Conservation (phyloP, 495 filamentous ascomycete genomes). For the Pyronema omphalodes region DNA sequence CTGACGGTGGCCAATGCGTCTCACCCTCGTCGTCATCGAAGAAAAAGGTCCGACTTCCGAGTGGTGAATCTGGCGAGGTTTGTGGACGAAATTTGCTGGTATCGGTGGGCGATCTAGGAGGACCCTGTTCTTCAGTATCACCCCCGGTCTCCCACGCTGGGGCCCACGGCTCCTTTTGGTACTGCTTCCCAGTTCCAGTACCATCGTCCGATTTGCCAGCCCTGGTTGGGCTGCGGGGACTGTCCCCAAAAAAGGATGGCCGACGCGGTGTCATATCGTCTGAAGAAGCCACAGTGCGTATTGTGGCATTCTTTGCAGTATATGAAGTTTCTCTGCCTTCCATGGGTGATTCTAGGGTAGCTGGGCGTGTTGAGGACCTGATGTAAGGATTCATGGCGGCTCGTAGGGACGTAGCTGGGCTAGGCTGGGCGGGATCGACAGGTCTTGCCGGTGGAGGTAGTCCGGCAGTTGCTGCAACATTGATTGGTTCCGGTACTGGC, state of each 20-base stretch:
- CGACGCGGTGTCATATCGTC: constrained; percentile 20
- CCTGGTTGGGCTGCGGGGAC: constrained; percentile 14
- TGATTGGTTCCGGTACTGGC: constrained; percentile 25
- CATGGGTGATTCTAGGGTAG: constrained; percentile 9
- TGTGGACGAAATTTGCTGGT: constrained; percentile 12
- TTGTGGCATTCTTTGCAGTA: constrained; percentile 16
- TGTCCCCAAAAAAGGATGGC: constrained; percentile 23
- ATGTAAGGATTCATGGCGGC: constrained; percentile 84
- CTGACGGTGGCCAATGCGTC: constrained; percentile 16
- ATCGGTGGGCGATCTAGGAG: background rate
- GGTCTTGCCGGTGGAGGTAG: constrained; percentile 25
- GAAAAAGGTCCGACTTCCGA: constrained; percentile 8
- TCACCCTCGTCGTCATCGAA: constrained; percentile 17
- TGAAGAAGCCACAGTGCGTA: constrained; percentile 22
- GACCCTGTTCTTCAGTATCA: background rate
- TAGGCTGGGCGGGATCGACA: constrained; percentile 32
- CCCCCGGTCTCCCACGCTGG: constrained; percentile 3
- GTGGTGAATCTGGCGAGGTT: constrained; percentile 20
- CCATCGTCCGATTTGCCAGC: constrained; percentile 13
- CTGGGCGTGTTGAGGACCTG: constrained; percentile 16
- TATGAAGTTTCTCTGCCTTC: constrained; percentile 17
- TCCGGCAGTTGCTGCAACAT: constrained; percentile 12
- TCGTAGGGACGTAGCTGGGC: constrained; percentile 74
- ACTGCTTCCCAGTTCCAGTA: constrained; percentile 13
- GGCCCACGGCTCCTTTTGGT: constrained; percentile 17